A percentile compares a stretch with the other conserved stretches of the same genome.
Conservation (phyloP, 768 basidiomycete species). For the Lentinula guzmanii region DNA sequence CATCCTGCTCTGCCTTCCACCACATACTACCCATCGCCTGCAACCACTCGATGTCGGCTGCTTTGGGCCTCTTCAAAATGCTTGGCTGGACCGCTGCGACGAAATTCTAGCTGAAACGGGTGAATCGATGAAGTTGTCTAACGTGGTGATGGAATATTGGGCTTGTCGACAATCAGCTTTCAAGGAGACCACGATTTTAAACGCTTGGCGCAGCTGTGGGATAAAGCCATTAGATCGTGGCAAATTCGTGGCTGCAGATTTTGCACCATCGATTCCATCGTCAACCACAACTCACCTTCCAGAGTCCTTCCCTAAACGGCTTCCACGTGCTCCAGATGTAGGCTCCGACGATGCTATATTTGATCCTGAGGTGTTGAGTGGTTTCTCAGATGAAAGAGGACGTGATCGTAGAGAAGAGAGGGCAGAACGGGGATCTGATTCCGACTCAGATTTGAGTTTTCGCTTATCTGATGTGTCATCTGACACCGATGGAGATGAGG, state of each 20-base stretch:
- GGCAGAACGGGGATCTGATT: too few species aligned
- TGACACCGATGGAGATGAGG: too few species aligned
- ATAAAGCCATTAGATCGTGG: background rate
- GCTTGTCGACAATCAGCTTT: too few species aligned
- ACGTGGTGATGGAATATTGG: too few species aligned
- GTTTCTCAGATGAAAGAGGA: too few species aligned
- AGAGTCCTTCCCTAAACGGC: background rate
- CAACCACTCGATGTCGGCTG: too few species aligned
- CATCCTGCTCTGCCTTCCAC: constrained; percentile 20
- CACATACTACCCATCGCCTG: too few species aligned
- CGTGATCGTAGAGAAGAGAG: too few species aligned
- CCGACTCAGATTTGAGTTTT: too few species aligned
- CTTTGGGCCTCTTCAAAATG: background rate
- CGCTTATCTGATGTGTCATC: too few species aligned
- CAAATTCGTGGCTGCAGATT: background rate
- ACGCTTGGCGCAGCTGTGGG: background rate
- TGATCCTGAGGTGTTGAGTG: background rate
- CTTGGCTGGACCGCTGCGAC: background rate
- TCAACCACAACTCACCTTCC: background rate
- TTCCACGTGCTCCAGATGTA: background rate
- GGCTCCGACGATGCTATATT: background rate
- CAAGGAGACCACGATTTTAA: too few species aligned
- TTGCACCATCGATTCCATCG: background rate
- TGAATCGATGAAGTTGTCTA: background rate
- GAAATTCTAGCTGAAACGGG: background rate